These are phyloP conservation scores for Camelina neglecta DNA, from an alignment of 345 rosid species.

Conservation along the genomic window DNA sequence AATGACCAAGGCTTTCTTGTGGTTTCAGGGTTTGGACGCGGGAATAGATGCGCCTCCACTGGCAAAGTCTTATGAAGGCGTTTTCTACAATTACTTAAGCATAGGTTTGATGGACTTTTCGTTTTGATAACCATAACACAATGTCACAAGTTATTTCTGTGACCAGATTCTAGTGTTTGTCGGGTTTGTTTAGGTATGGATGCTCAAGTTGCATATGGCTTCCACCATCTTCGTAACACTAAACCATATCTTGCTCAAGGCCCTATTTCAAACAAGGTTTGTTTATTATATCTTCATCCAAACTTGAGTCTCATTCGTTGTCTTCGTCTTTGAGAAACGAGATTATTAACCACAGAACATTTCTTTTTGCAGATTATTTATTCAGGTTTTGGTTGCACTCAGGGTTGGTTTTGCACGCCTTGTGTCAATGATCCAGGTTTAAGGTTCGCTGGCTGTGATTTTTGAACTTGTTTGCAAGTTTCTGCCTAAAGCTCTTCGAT, in stretches of 20 bases:
- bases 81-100: constrained; percentile 95
- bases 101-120: constrained; percentile 59
- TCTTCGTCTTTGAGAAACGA: constrained; percentile 8
- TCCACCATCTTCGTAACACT: constrained; percentile 92
- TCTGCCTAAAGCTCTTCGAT: neutral
- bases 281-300: neutral
- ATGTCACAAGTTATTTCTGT: neutral
- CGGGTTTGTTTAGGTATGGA: constrained; percentile 77
- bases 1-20: constrained; percentile 11
- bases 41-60: constrained; percentile 69
- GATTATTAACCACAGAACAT: neutral
- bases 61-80: constrained; percentile 68
- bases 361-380: constrained; percentile 71
- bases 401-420: constrained; percentile 98
- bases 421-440: constrained; percentile 85
- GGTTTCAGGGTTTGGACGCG: constrained; percentile 62
- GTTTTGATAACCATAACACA: constrained; percentile 1
- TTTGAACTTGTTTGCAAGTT: constrained; percentile 2
- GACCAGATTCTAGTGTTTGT: constrained; percentile 12
- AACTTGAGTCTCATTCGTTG: constrained; percentile 8
- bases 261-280: constrained; percentile 94
- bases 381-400: constrained; percentile 90
- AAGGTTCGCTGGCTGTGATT: constrained; percentile 54
- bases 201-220: constrained; percentile 97
- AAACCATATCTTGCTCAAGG: constrained; percentile 98